Evolutionary conservation across 495 filamentous ascomycete species (phyloP), one percentile per base, ranked within the genome.

Genomic region (Penicillium flavigenum): DNA sequence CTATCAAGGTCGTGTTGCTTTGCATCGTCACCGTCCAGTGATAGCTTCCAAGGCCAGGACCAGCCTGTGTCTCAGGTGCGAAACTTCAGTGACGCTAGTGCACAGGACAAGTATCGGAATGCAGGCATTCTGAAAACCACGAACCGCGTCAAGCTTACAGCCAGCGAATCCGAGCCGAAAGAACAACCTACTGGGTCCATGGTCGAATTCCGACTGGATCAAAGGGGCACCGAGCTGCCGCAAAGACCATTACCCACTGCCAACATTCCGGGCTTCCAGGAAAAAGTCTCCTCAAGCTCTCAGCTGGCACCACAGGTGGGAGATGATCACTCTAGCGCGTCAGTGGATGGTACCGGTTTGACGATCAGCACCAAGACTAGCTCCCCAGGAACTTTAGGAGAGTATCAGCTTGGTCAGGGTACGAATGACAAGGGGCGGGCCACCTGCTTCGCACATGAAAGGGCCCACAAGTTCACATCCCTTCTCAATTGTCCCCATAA

Each of bases 31-130:
- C 60, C 43, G 19, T 57, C 64, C 50, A 64, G 58, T 68, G 67
- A 75, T 60, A 57, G 22, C 51, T 19, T 34, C 4, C 26, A 45
- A 27, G 41, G 22, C 39, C 57, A 54, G 31, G 41, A 17, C 39
- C 57, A 54, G 26, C 54, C 57, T 36, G 27, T 59, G 31, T 59
- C 59, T 51, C 61, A 62, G 47, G 57, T 68, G 29, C 38, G 56
- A 19, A 57, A 41, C 46, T 44, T 31, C 36, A 63, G 66, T 51
- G 58, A 63, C 38, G 62, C 47, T 47, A 64, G 59, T 36, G 66
- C 63, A 62, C 71, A 68, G 64, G 66, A 56, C 63, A 73, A 47
- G 63, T 49, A 67, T 56, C 59, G 72, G 75, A 77, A 77, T 79
- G 75, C 70, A 59, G 69, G 72, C 60, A 74, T 73, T 70, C 70